These are phyloP conservation scores for Sporothrix globosa DNA, from an alignment of 2,329 filamentous ascomycete species.

Conservation along the genomic window DNA sequence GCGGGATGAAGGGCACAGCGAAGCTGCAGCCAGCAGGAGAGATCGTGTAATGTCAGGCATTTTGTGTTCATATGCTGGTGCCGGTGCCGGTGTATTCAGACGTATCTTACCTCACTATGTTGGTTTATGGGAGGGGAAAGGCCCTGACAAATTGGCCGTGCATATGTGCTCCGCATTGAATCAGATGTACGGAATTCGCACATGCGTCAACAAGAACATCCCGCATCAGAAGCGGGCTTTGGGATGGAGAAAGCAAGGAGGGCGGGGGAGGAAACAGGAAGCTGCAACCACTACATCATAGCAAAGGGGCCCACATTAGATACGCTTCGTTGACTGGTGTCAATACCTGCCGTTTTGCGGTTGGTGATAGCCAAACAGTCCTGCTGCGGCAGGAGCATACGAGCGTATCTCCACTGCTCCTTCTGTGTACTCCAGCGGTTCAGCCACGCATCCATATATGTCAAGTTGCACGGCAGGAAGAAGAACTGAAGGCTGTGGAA, in stretches of 20 bases:
- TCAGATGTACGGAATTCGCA: not conserved
- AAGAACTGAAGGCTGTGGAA: not conserved
- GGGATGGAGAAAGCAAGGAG: not conserved
- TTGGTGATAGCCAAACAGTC: not conserved
- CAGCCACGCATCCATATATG: not conserved
- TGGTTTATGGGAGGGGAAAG: not conserved
- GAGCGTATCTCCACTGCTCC: not conserved
- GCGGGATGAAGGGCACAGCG: not conserved
- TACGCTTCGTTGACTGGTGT: slow-evolving; percentile 3
- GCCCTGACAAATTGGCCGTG: slow-evolving; percentile 11
- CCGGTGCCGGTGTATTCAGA: slow-evolving; percentile 17
- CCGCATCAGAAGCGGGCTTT: not conserved
- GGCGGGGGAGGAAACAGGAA: slow-evolving; percentile 7
- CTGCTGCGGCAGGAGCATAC: not conserved
- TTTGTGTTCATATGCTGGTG: slow-evolving; percentile 13
- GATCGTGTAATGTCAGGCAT: slow-evolving; percentile 9
- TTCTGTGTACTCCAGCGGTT: not conserved
- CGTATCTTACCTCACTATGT: not conserved
- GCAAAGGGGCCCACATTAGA: not conserved
- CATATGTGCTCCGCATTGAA: not conserved
- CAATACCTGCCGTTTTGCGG: not conserved
- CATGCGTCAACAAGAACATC: not conserved
- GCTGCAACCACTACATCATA: not conserved
- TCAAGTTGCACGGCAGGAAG: slow-evolving; percentile 18
- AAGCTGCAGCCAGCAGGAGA: not conserved